These are phyloP conservation scores for Xylaria intraflava DNA, from an alignment of 495 filamentous ascomycete species.

Conservation along the genomic window DNA sequence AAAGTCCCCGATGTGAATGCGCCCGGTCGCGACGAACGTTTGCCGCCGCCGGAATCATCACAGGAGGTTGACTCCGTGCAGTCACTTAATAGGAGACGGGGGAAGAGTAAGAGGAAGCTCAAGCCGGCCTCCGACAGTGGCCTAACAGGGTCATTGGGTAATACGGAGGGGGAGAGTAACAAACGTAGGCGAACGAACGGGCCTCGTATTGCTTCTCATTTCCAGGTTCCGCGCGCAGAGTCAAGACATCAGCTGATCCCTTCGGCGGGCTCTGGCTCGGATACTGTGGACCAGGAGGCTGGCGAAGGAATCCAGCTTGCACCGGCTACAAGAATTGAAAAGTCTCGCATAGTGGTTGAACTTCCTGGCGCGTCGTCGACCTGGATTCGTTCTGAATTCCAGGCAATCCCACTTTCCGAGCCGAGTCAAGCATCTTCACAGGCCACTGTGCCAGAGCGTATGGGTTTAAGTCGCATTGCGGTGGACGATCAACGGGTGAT, in stretches of 20 bases:
- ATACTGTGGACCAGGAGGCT: not conserved
- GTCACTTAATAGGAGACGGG: not conserved
- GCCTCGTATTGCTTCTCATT: not conserved
- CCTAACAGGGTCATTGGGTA: not conserved
- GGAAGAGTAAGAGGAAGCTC: conserved; percentile 1
- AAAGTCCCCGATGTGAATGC: conserved; percentile 10
- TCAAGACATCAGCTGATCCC: not conserved
- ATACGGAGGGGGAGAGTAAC: not conserved
- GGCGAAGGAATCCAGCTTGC: not conserved
- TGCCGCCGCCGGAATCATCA: not conserved
- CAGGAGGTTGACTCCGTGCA: conserved; percentile 1
- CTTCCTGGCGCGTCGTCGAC: conserved; percentile 3
- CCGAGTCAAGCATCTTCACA: conserved; percentile 8
- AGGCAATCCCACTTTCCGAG: conserved; percentile 3
- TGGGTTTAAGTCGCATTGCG: not conserved
- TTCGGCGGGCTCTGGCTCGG: not conserved
- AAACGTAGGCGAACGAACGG: not conserved
- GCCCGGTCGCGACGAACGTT: not conserved
- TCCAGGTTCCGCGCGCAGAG: not conserved
- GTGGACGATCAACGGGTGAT: conserved; percentile 12
- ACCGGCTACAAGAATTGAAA: not conserved
- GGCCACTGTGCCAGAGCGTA: not conserved
- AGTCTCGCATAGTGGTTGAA: conserved; percentile 10
- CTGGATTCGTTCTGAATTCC: conserved; percentile 12
- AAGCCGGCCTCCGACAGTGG: conserved; percentile 1